Evolutionary conservation across 345 rosid genomes (phyloP).

Genomic region (Schrenkiella parvula): DNA sequence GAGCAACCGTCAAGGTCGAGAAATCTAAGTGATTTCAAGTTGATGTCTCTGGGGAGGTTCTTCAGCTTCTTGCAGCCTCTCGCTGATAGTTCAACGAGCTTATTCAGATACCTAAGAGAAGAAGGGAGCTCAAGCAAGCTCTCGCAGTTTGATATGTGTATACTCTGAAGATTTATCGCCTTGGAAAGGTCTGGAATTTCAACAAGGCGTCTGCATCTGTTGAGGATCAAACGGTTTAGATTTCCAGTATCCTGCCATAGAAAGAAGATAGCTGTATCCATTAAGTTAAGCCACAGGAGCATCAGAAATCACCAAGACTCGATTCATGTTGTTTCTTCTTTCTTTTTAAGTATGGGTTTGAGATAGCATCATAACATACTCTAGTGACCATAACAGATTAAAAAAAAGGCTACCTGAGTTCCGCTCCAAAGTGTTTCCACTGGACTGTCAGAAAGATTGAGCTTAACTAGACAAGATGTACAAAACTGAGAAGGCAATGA

Average conservation of each 20-base stretch:
- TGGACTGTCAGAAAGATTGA: neutral
- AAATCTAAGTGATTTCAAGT: neutral
- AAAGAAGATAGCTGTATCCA: neutral
- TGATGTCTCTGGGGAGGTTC: neutral
- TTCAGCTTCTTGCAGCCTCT: neutral
- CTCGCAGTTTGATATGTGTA: neutral
- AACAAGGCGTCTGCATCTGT: neutral
- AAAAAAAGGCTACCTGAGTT: neutral
- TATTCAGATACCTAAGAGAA: neutral
- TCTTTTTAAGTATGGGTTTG: too few species aligned
- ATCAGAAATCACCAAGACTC: too few species aligned
- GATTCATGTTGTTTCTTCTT: too few species aligned
- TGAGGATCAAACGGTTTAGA: neutral
- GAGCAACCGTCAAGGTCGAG: neutral
- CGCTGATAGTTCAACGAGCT: neutral
- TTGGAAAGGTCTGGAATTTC: neutral
- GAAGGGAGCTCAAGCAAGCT: neutral
- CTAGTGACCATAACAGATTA: too few species aligned
- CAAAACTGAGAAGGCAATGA: neutral
- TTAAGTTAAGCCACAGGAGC: neutral
- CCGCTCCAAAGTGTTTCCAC: neutral
- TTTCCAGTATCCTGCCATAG: neutral
- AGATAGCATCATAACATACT: too few species aligned
- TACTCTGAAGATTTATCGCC: neutral
- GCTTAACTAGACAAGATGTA: neutral